Conservation (phyloP, 805 yeast species). For the Jamesozyma piceae region DNA sequence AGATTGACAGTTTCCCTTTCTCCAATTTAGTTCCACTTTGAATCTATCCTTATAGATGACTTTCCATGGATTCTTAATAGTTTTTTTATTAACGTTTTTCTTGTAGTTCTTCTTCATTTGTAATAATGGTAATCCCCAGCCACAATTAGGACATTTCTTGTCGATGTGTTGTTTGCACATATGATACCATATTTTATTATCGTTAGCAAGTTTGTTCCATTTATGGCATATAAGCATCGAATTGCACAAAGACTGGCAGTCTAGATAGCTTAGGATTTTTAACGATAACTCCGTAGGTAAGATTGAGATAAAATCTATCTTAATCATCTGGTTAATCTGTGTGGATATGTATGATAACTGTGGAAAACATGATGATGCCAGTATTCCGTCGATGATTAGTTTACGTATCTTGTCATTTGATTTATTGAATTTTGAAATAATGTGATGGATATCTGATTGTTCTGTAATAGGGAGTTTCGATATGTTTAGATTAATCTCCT, state of each 20-base stretch:
- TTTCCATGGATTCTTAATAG: slow-evolving; percentile 72
- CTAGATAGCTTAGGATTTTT: slow-evolving; percentile 79
- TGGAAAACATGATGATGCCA: slow-evolving; percentile 90
- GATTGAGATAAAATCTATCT: slow-evolving; percentile 79
- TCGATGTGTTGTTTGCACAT: slow-evolving; percentile 98
- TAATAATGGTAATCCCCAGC: slow-evolving; percentile 95
- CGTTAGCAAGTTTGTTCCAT: slow-evolving; percentile 89
- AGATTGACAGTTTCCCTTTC: slow-evolving; percentile 59
- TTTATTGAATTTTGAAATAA: slow-evolving; percentile 68
- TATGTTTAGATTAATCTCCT: slow-evolving; percentile 25
- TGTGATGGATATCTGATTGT: slow-evolving; percentile 67
- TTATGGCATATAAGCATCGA: slow-evolving; percentile 86
- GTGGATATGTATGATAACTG: slow-evolving; percentile 79
- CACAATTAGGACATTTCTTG: slow-evolving; percentile 94
- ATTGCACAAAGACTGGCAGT: slow-evolving; percentile 84
- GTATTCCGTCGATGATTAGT: slow-evolving; percentile 70
- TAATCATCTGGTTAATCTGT: slow-evolving; percentile 67
- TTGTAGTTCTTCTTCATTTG: slow-evolving; percentile 67
- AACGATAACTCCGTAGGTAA: slow-evolving; percentile 80
- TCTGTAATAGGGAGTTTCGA: slow-evolving; percentile 49
- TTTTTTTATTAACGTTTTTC: slow-evolving; percentile 25
- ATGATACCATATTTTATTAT: slow-evolving; percentile 95
- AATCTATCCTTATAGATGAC: slow-evolving; percentile 85
- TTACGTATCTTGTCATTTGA: slow-evolving; percentile 69
- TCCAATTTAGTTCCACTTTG: slow-evolving; percentile 90